Base-by-base conservation (phyloP, 345 rosid species). In the Melaleuca alternifolia region DNA sequence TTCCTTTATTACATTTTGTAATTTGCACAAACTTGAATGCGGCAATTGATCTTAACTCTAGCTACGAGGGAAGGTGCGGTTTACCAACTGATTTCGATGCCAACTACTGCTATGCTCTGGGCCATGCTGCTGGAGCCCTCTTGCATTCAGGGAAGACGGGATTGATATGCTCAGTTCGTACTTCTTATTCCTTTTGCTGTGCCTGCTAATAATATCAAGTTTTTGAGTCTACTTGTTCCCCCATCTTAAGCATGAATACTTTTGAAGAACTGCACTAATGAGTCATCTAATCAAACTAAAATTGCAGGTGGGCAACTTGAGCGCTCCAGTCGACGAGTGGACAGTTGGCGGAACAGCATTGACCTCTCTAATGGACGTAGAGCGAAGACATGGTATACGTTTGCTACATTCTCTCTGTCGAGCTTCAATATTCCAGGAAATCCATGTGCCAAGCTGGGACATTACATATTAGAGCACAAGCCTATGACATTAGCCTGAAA, bases 21-120 rank as follows among this genome's bases (percentile, higher is more conserved):
- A 71, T 71, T 71, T 71, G 18, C 48, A 18, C 79, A 10, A 71
- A 71, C 48, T 71, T 37, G 26, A 71, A 71, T 18, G 26, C 2
- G 48, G 37, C 16, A 1, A 3, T 37, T 71, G 79, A 26, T 71
- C 79, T 71, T 33, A 33, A 71, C 48, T 71, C 26, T 37, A 97
- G 99, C 84, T 96, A 97, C 77, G 99, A 96, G 92, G 99, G 99
- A 87, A 93, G 99, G 91, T 93, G 99, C 37, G 99, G 99, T 59
- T 90, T 97, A 88, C 99, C 99, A 59, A 96, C 99, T 3, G 95
- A 97, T 90, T 97, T 96, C 54, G 99, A 97, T 89, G 91, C 99
- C 87, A 89, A 90, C 57, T 97, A 97, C 90, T 97, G 99, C 87
- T 97, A 96, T 85, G 97, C 99, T 56, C 89, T 97, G 93, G 99